phyloP scores from a whole-genome alignment of 257 asterid species.

The Solanum chiquidenum region DNA sequence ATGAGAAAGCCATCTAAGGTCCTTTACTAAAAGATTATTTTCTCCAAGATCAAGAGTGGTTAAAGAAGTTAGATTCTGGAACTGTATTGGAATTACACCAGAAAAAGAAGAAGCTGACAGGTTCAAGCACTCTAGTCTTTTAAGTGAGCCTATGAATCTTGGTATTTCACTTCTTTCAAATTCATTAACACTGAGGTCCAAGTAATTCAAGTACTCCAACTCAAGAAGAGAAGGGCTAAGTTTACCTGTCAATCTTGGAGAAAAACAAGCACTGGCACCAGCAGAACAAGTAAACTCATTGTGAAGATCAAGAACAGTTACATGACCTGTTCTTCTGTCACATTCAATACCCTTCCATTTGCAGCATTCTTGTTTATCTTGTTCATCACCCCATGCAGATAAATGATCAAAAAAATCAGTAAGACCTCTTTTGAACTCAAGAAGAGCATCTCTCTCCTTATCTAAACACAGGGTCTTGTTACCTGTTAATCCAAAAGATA shows the following conservation, averaged over 20 bases:
- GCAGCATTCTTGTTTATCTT: conserved; percentile 1
- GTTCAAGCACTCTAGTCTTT: background rate
- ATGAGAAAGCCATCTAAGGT: background rate
- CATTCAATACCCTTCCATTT: conserved; percentile 6
- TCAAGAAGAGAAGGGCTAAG: conserved; percentile 7
- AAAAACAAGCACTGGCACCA: background rate
- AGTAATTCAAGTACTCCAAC: background rate
- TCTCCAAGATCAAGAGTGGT: background rate
- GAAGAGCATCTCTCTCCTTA: background rate
- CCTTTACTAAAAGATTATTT: background rate
- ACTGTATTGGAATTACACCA: conserved; percentile 14
- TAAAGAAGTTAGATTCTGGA: background rate
- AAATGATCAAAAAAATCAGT: background rate
- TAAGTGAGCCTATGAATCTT: background rate
- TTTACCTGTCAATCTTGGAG: conserved; percentile 9
- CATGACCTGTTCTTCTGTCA: background rate
- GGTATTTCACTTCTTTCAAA: conserved; percentile 1
- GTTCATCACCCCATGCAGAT: background rate
- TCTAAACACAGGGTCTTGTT: background rate
- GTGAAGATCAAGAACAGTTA: conserved; percentile 4
- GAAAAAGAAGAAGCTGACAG: background rate
- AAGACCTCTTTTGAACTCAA: background rate
- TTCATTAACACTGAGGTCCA: conserved; percentile 5
- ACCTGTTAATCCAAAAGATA: background rate
- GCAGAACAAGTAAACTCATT: background rate